These are phyloP conservation scores for Phalaenopsis hybrid DNA, from an alignment of 116 monocot species.

Conservation along the genomic window DNA sequence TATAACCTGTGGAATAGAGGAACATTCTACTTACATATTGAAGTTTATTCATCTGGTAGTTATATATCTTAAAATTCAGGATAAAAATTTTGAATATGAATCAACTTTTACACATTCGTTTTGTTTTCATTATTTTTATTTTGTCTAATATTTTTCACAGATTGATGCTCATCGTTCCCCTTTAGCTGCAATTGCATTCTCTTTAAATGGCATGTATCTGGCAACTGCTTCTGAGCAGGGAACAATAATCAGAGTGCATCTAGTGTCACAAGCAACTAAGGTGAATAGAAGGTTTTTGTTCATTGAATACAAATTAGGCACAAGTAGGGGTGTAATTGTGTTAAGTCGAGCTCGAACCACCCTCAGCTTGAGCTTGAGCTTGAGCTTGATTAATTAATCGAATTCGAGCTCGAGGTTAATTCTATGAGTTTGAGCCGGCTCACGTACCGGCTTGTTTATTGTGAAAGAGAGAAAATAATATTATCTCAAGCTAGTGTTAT, in stretches of 20 bases:
- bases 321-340: too few species aligned
- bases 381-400: too few species aligned
- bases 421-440: too few species aligned
- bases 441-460: too few species aligned
- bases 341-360: too few species aligned
- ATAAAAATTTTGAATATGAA: neutral
- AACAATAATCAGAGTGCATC: constrained; percentile 85
- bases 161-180: constrained; percentile 87
- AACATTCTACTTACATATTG: neutral
- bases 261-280: constrained; percentile 91
- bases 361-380: too few species aligned
- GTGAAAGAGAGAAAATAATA: too few species aligned
- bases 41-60: neutral
- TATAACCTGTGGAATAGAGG: neutral
- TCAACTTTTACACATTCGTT: neutral
- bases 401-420: too few species aligned
- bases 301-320: neutral
- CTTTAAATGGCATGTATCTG: constrained; percentile 70
- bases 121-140: neutral
- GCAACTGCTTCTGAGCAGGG: constrained; percentile 96
- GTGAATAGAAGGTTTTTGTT: constrained; percentile 17
- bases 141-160: constrained; percentile 27
- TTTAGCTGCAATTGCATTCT: constrained; percentile 76
- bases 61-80: neutral
- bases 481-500: too few species aligned